phyloP scores from a whole-genome alignment of 1,139 yeast genomes.

The Geotrichum siamense region DNA sequence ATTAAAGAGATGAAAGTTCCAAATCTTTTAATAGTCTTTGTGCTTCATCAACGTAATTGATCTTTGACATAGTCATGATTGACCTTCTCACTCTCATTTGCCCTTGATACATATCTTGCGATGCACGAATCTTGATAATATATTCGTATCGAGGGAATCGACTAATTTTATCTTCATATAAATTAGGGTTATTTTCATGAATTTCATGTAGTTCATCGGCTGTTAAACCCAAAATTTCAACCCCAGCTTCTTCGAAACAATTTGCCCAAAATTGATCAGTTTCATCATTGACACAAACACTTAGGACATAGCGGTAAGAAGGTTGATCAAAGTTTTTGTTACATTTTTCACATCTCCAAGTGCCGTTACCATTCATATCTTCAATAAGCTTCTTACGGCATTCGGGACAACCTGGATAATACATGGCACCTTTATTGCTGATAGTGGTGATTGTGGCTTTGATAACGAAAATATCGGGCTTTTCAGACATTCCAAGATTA shows the following conservation, averaged over 20 bases:
- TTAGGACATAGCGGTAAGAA: slow-evolving; percentile 68
- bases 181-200: slow-evolving; percentile 42
- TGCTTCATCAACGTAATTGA: slow-evolving; percentile 59
- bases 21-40: slow-evolving; percentile 40
- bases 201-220: slow-evolving; percentile 61
- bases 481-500: slow-evolving; percentile 57
- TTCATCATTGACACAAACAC: slow-evolving; percentile 63
- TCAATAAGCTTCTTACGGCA: slow-evolving; percentile 82
- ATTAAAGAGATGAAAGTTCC: not conserved
- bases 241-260: slow-evolving; percentile 79
- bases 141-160: slow-evolving; percentile 60
- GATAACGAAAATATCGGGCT: slow-evolving; percentile 68
- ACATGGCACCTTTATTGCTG: slow-evolving; percentile 59
- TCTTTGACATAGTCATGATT: slow-evolving; percentile 46
- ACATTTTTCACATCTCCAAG: slow-evolving; percentile 95
- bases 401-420: slow-evolving; percentile 87
- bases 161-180: slow-evolving; percentile 45
- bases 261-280: slow-evolving; percentile 85
- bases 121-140: slow-evolving; percentile 70
- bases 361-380: slow-evolving; percentile 48
- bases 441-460: slow-evolving; percentile 69
- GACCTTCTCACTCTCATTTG: slow-evolving; percentile 69
- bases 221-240: slow-evolving; percentile 53
- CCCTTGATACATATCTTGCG: slow-evolving; percentile 78
- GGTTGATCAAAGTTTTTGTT: slow-evolving; percentile 63